Evolutionary conservation across 2,329 filamentous ascomycete genomes (phyloP), one percentile per base, ranked within the genome.

Genomic region (Colletotrichum noveboracense): DNA sequence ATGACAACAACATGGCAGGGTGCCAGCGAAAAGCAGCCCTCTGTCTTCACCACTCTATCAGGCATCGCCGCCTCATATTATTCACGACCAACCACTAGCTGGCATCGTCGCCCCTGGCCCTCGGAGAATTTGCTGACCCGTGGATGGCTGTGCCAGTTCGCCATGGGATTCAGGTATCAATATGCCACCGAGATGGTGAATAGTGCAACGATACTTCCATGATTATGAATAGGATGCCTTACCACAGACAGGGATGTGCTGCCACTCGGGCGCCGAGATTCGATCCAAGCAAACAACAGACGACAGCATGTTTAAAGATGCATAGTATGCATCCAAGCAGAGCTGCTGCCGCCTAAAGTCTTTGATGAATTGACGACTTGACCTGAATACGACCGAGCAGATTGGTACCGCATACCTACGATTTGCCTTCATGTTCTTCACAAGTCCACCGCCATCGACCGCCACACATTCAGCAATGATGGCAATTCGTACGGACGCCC

Each of bases 61-160:
- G 43, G 18, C n/a, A 48, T 48, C n/a, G n/a, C n/a, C 43, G 43
- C 43, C 28, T n/a, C 18, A 34, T 55, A 38, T 61, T 30, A 48
- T 36, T 16, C 34, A 28, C 52, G 30, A 38, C 30, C 32, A 24
- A 36, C 68, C 30, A 48, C 5, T 26, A 24, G 38, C 26, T 52
- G 58, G 58, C 60, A 16, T 36, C 36, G 34, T 71, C 36, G 21
- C 36, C 62, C 28, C 18, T 36, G 56, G 16, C 58, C 34, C 30
- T 75, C 69, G 70, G 70, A 60, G 68, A 64, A 67, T 72, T 64
- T 62, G 73, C 38, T 16, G 48, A 52, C 56, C 52, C 43, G 21
- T 66, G 60, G 28, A 70, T 74, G 26, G 60, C 16, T 66, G 34
- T 34, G 60, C 67, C 24, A 28, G 34, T 36, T 30, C 24, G 14